Evolutionary conservation across 495 filamentous ascomycete species (phyloP), one percentile per base, ranked within the genome.

Genomic region (Xanthoparmelia taractica): DNA sequence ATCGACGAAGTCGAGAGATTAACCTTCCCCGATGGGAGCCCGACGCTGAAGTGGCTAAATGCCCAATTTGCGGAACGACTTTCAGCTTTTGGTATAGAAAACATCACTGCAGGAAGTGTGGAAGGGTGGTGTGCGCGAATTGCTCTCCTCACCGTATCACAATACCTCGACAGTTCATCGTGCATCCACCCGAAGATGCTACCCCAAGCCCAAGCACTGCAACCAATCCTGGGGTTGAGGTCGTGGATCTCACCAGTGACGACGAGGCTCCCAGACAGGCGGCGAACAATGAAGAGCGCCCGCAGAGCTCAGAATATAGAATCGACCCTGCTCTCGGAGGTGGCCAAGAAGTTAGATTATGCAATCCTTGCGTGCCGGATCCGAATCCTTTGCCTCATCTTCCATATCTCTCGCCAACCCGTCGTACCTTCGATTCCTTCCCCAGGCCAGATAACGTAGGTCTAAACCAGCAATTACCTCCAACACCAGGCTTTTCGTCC

Each of bases 31-130:
- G 76, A 54, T 97, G 92, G 92, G 92, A 97, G 74, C 87, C 91
- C 0, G 92, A 97, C 73, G 75, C 80, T 25, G 87, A 91, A 65
- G 90, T 87, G 23, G 82, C 83, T 0, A 78, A 81, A 45, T 97
- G 92, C 73, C 90, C 91, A 2, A 96, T 96, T 47, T 97, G 92
- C 66, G 72, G 73, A 36, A 85, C 78, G 5, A 78, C 80, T 23
- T 97, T 97, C 68, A 88, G 81, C 69, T 91, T 96, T 68, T 96
- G 89, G 80, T 84, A 90, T 71, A 81, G 92, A 59, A 94, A 93
- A 70, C 92, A 97, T 72, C 92, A 97, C 71, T 97, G 92, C 75
- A 91, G 92, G 59, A 97, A 96, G 78, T 98, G 94, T 73, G 94
- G 94, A 10, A 82, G 92, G 36, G 95, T 98, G 2, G 95, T 98